A percentile compares a stretch with the other conserved stretches of the same genome.
Evolutionary conservation across 192 early-diverging fungal genomes (phyloP).

Genomic region (Funneliformis geosporum): DNA sequence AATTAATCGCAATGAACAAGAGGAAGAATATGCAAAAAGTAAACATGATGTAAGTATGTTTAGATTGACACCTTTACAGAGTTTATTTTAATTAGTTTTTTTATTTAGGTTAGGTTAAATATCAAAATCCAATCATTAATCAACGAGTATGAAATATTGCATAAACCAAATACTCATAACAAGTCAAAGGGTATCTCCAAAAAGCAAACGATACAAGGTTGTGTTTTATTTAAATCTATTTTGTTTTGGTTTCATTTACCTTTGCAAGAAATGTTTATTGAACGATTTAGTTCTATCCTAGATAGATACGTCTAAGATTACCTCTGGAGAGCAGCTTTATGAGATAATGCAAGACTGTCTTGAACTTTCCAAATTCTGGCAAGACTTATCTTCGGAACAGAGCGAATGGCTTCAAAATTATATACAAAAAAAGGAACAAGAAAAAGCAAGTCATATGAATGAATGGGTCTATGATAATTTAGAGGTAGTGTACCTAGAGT

Average conservation of each 20-base stretch:
- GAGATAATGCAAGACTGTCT: neutral
- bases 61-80: neutral
- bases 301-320: neutral
- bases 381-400: neutral
- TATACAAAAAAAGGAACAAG: neutral
- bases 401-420: neutral
- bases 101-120: neutral
- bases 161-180: neutral
- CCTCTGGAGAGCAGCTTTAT: slow-evolving; percentile 9
- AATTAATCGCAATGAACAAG: slow-evolving; percentile 43
- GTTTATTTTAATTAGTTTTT: neutral
- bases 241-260: neutral
- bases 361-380: neutral
- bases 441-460: neutral
- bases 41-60: slow-evolving; percentile 43
- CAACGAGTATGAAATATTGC: neutral
- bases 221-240: neutral
- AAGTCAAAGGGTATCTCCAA: neutral
- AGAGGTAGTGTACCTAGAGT: neutral
- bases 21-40: slow-evolving; percentile 49
- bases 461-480: neutral
- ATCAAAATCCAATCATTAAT: neutral
- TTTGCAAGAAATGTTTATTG: neutral
- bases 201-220: neutral
- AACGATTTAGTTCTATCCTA: neutral